Percentiles rank a stretch among this genome's conserved stretches.
Evolutionary conservation across 306 rosid genomes (phyloP).

Genomic region (Quercus glauca): DNA sequence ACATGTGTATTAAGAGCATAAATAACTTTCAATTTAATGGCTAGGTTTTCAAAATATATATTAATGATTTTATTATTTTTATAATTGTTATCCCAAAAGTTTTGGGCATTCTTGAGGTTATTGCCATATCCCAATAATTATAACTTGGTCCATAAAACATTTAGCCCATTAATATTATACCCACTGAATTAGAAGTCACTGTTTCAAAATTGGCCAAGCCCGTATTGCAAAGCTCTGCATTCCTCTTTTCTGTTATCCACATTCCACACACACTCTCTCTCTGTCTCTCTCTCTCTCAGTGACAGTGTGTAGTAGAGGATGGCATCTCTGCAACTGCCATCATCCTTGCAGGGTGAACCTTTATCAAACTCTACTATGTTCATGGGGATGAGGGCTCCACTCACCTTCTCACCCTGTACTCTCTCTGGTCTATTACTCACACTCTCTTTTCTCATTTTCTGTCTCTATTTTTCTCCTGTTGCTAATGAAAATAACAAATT

Average conservation of each 20-base stretch:
- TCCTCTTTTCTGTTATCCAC: conserved; percentile 21
- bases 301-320: conserved; percentile 14
- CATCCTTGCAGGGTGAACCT: conserved; percentile 35
- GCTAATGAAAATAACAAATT: background rate
- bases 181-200: too few relatives aligned
- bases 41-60: too few relatives aligned
- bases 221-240: background rate
- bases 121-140: too few relatives aligned
- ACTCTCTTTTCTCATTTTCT: background rate
- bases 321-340: conserved; percentile 49
- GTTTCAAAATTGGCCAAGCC: background rate
- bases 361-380: conserved; percentile 31
- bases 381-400: conserved; percentile 25
- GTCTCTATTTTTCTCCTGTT: background rate
- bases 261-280: background rate
- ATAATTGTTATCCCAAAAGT: too few relatives aligned
- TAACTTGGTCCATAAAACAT: background rate
- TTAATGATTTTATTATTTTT: too few relatives aligned
- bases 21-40: too few relatives aligned
- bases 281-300: background rate
- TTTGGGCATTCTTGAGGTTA: too few relatives aligned
- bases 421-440: conserved; percentile 31
- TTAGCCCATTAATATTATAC: background rate
- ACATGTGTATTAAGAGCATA: too few relatives aligned
- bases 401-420: conserved; percentile 25